Base-by-base conservation (phyloP, 768 basidiomycete species). In the Coprinellus aureogranulatus region DNA sequence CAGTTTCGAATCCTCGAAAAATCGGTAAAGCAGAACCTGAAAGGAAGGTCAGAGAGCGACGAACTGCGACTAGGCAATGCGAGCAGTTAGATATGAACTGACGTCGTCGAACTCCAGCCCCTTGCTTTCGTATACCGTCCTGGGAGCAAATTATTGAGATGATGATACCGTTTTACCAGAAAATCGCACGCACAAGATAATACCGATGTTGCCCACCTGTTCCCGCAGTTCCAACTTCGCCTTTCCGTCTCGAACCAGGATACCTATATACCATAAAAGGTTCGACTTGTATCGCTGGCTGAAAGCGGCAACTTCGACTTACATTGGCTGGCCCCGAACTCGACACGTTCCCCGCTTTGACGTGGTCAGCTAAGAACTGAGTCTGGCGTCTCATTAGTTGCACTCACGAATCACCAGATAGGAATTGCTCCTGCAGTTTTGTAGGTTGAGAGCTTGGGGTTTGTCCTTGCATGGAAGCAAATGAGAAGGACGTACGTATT, bases 1-100 rank as follows among this genome's bases (percentile, higher is more conserved):
- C 1, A 81, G 68, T 0, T 65, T 61, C 0, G 89, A 90, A 61
- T 88, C 86, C 25, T 82, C 77, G 62, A 91, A 91, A 68, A 90
- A 90, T 59, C 90, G 84, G 63, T 85, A 90, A 11, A 91, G 64
- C 1, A 91, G 73, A 4, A 91, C 88, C 88, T 90, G 34, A 34
- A 34, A 34, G 34, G 14, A 14, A 34, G n/a, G n/a, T n/a, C n/a
- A n/a, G n/a, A n/a, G n/a, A n/a, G n/a, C n/a, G n/a, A n/a, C n/a
- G 18, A 39, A 39, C 18, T 39, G 37, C 37, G n/a, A n/a, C n/a
- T n/a, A n/a, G 37, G 37, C 37, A 39, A 39, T 39, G 18, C 37
- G 37, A 18, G 18, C 10, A 49, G 8, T 3, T 14, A 27, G 23
- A 10, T 9, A 18, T 8, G 12, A 9, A 28, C 70, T 46, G 51